These are phyloP conservation scores for Hydrangea macrophylla DNA, from an alignment of 148 eudicot genomes.

Conservation along the genomic window DNA sequence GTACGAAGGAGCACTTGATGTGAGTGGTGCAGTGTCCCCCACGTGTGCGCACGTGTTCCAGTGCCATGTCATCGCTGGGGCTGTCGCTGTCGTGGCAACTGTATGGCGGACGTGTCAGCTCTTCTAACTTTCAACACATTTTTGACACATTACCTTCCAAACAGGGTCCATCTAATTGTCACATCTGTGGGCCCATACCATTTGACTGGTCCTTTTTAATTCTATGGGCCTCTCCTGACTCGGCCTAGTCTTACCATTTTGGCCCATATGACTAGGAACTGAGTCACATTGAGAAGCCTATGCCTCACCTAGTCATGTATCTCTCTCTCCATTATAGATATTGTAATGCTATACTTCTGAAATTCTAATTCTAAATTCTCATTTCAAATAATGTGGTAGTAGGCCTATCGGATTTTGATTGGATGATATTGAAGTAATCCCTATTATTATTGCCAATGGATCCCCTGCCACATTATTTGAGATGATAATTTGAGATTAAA, in stretches of 20 bases:
- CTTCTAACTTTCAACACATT: constrained; percentile 15
- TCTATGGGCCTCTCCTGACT: constrained; percentile 11
- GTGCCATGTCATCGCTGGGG: constrained; percentile 28
- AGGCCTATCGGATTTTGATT: no score
- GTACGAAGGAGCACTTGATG: constrained; percentile 56
- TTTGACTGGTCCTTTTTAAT: background rate
- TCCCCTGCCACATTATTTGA: no score
- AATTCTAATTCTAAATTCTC: no score
- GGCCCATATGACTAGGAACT: constrained; percentile 4
- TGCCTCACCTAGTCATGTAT: no score
- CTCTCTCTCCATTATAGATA: no score
- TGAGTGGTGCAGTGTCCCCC: constrained; percentile 33
- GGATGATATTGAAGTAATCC: no score
- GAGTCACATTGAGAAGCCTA: constrained; percentile 9
- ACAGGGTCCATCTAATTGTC: constrained; percentile 5
- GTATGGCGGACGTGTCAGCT: constrained; percentile 32
- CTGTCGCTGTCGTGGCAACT: constrained; percentile 33
- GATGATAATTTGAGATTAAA: no score
- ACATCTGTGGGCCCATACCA: constrained; percentile 26
- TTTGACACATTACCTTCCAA: background rate
- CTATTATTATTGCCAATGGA: no score
- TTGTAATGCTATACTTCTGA: no score
- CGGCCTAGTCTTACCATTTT: background rate
- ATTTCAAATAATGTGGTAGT: no score
- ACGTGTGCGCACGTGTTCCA: constrained; percentile 29